These are phyloP conservation scores for Cryphonectria radicalis DNA, from an alignment of 2,329 filamentous ascomycete species.

Conservation along the genomic window DNA sequence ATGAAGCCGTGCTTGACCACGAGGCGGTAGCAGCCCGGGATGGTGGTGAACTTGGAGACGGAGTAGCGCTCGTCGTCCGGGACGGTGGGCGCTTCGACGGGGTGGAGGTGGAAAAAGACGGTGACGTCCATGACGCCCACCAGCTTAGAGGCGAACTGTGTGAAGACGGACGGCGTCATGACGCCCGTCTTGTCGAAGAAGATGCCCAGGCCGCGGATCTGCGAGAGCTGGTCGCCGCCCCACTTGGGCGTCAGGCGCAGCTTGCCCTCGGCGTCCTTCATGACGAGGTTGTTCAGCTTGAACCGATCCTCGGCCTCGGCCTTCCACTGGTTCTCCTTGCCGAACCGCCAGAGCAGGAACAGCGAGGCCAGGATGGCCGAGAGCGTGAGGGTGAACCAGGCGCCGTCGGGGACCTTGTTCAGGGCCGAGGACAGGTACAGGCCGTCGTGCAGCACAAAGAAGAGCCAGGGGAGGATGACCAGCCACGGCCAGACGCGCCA, in stretches of 20 bases:
- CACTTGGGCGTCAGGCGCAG: conserved; percentile 43
- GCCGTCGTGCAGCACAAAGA: conserved; percentile 67
- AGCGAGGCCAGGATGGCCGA: conserved; percentile 63
- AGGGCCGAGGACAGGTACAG: conserved; percentile 70
- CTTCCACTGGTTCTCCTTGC: conserved; percentile 77
- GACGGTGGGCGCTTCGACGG: conserved; percentile 62
- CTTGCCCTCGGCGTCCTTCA: conserved; percentile 32
- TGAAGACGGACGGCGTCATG: conserved; percentile 67
- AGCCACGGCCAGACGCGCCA: conserved; percentile 65
- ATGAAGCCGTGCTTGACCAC: conserved; percentile 72
- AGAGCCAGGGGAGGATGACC: conserved; percentile 64
- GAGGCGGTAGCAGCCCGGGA: conserved; percentile 69
- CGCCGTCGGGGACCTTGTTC: conserved; percentile 72
- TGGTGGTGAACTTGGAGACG: conserved; percentile 45
- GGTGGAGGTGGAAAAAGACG: conserved; percentile 73
- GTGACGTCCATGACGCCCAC: conserved; percentile 66
- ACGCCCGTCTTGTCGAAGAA: conserved; percentile 78
- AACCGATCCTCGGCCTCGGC: conserved; percentile 67
- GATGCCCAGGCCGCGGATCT: conserved; percentile 63
- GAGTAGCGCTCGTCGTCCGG: conserved; percentile 51
- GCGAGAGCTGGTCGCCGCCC: conserved; percentile 48
- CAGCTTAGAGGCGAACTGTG: conserved; percentile 73
- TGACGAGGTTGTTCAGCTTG: conserved; percentile 46
- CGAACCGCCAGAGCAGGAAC: conserved; percentile 75
- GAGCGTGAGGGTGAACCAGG: conserved; percentile 74